Conservation (phyloP, 192 early-diverging fungal genomes). For the Rhizoclosmatium sp. region DNA sequence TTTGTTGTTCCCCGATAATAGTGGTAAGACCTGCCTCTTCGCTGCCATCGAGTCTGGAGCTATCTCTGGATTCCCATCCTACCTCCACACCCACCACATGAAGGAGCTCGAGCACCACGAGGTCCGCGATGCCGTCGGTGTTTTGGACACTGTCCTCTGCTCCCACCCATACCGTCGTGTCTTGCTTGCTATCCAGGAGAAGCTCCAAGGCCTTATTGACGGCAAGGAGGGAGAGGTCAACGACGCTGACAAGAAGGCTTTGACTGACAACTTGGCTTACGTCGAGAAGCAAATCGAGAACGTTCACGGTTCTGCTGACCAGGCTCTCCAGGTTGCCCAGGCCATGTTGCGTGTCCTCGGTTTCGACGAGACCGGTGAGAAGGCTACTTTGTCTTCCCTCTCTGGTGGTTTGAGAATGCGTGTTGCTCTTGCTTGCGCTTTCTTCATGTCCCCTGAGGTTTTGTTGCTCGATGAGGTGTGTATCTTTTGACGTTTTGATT, state of each 20-base stretch:
- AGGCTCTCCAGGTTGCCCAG: slow-evolving; percentile 39
- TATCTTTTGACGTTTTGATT: neutral
- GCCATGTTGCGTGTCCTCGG: slow-evolving; percentile 34
- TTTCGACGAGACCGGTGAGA: slow-evolving; percentile 34
- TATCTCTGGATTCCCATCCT: slow-evolving; percentile 25
- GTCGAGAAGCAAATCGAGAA: slow-evolving; percentile 80
- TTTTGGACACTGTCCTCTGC: slow-evolving; percentile 52
- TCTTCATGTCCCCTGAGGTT: slow-evolving; percentile 84
- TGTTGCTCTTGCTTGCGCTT: slow-evolving; percentile 83
- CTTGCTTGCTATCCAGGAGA: slow-evolving; percentile 72
- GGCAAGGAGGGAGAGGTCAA: slow-evolving; percentile 82
- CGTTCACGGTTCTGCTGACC: slow-evolving; percentile 78
- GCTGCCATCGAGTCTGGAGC: slow-evolving; percentile 23
- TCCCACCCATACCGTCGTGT: slow-evolving; percentile 84
- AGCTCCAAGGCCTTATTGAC: slow-evolving; percentile 71
- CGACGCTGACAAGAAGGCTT: slow-evolving; percentile 81
- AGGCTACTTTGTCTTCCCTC: slow-evolving; percentile 65
- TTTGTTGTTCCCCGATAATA: neutral
- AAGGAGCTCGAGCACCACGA: slow-evolving; percentile 32
- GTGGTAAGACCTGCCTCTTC: slow-evolving; percentile 36
- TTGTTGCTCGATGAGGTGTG: slow-evolving; percentile 76
- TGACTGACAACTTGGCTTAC: slow-evolving; percentile 75
- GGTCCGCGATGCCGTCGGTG: slow-evolving; percentile 29
- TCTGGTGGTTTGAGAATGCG: slow-evolving; percentile 92
- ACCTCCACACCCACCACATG: slow-evolving; percentile 34